phyloP scores from a whole-genome alignment of 1,284 basidiomycete genomes.

The Cryptococcus deneoformans region DNA sequence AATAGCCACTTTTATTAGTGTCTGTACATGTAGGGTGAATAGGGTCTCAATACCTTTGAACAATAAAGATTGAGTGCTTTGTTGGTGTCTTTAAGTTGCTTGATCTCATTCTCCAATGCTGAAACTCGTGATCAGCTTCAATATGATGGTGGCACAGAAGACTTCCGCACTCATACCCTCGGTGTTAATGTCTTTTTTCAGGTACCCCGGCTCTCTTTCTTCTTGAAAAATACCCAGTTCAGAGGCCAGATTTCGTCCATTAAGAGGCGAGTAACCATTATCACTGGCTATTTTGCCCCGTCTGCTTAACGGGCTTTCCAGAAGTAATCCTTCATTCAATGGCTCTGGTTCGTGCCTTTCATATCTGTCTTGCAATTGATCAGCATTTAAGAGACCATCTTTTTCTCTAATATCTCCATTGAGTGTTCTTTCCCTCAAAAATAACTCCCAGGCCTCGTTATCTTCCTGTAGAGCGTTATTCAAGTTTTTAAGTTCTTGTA shows the following conservation, averaged over 20 bases:
- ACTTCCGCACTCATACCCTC: constrained; percentile 18
- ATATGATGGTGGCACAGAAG: background rate
- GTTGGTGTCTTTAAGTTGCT: constrained; percentile 88
- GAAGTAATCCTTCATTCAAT: background rate
- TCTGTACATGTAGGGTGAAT: background rate
- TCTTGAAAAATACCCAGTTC: constrained; percentile 80
- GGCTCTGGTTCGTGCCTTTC: constrained; percentile 27
- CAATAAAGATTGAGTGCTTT: constrained; percentile 91
- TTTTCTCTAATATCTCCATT: constrained; percentile 72
- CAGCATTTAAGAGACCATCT: constrained; percentile 37
- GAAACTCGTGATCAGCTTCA: background rate
- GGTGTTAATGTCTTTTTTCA: constrained; percentile 31
- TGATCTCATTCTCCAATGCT: constrained; percentile 73
- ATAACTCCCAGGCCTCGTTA: constrained; percentile 90
- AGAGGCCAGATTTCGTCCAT: constrained; percentile 83
- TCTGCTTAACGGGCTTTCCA: constrained; percentile 1
- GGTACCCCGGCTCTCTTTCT: constrained; percentile 9
- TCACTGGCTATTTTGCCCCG: constrained; percentile 47
- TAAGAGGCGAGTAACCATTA: constrained; percentile 60
- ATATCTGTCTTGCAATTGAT: constrained; percentile 41
- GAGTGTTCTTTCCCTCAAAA: constrained; percentile 81
- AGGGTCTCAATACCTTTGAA: constrained; percentile 59
- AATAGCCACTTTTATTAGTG: too few species aligned
- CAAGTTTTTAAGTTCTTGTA: constrained; percentile 34
- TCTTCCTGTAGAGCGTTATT: constrained; percentile 60